phyloP scores from a whole-genome alignment of 2,329 filamentous ascomycete genomes.

The Coniochaeta prunicola region DNA sequence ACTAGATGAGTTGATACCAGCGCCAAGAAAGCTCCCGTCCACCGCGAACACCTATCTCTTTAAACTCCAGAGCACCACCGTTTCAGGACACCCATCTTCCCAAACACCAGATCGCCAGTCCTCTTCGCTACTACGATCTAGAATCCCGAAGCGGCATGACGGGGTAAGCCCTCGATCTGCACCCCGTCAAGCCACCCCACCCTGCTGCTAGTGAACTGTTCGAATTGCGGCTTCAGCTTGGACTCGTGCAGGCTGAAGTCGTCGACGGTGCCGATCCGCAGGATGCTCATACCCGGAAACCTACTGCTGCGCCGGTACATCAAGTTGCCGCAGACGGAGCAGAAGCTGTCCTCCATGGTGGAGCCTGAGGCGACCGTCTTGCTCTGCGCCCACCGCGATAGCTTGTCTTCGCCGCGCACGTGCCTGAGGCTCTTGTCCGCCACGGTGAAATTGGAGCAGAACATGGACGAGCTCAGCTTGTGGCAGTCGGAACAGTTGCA shows the following conservation, averaged over 20 bases:
- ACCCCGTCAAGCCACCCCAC: slow-evolving; percentile 16
- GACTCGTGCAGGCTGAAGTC: slow-evolving; percentile 42
- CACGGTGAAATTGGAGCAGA: slow-evolving; percentile 50
- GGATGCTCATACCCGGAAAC: slow-evolving; percentile 31
- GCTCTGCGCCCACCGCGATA: slow-evolving; percentile 16
- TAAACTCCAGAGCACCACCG: no score
- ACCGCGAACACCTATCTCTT: no score
- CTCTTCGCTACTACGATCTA: background rate
- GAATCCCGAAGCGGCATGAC: background rate
- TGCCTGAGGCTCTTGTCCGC: slow-evolving; percentile 35
- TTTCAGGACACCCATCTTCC: no score
- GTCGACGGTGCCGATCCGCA: slow-evolving; percentile 43
- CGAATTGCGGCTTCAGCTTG: slow-evolving; percentile 35
- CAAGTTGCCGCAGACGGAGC: slow-evolving; percentile 15
- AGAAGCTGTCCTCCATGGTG: background rate
- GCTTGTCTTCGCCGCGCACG: slow-evolving; percentile 41
- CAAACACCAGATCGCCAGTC: no score
- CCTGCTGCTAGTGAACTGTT: slow-evolving; percentile 36
- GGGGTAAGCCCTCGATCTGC: background rate
- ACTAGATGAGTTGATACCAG: no score
- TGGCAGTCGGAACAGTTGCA: slow-evolving; percentile 56
- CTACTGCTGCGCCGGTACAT: slow-evolving; percentile 36
- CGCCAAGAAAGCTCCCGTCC: no score
- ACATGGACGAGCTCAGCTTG: slow-evolving; percentile 57
- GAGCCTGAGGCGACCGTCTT: background rate